Percentiles rank a stretch among this genome's conserved stretches.
These are phyloP conservation scores for Selaginella tamariscina DNA, from an alignment of 75 land plant genomes.

Conservation along the genomic window DNA sequence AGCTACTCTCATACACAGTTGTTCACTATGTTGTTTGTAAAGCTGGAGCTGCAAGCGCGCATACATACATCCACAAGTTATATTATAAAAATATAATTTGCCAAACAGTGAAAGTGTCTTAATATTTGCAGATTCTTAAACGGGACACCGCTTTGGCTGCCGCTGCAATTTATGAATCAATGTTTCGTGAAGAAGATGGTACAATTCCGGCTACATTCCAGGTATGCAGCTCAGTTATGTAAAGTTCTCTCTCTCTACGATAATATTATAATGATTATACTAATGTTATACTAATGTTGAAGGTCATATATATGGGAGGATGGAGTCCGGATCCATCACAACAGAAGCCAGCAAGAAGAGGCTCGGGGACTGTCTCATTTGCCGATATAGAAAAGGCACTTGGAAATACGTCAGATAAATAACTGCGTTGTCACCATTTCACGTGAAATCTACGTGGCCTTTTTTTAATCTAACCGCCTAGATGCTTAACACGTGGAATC, in stretches of 20 bases:
- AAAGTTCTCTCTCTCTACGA: not conserved
- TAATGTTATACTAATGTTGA: too few relatives aligned
- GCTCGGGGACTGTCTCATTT: constrained; percentile 94
- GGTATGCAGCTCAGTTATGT: too few relatives aligned
- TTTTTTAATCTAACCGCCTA: not conserved
- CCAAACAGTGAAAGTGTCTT: not conserved
- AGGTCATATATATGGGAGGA: constrained; percentile 98
- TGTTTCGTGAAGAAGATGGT: constrained; percentile 89
- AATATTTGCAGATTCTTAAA: constrained; percentile 36
- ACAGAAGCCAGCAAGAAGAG: constrained; percentile 71
- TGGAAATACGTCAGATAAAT: constrained; percentile 17
- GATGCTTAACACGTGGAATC: not conserved
- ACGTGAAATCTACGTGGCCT: too few relatives aligned
- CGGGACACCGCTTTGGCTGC: constrained; percentile 83
- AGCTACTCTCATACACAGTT: too few relatives aligned
- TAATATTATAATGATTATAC: not conserved
- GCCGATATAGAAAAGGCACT: constrained; percentile 72
- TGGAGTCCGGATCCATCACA: constrained; percentile 86
- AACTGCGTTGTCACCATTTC: not conserved
- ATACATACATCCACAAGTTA: too few relatives aligned
- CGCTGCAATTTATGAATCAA: constrained; percentile 75
- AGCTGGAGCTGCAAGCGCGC: not conserved
- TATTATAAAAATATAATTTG: not conserved
- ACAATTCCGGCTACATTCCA: constrained; percentile 83
- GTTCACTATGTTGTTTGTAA: too few relatives aligned